Base-by-base conservation (phyloP, 169 alveolate species). In the Cryptosporidium meleagridis region DNA sequence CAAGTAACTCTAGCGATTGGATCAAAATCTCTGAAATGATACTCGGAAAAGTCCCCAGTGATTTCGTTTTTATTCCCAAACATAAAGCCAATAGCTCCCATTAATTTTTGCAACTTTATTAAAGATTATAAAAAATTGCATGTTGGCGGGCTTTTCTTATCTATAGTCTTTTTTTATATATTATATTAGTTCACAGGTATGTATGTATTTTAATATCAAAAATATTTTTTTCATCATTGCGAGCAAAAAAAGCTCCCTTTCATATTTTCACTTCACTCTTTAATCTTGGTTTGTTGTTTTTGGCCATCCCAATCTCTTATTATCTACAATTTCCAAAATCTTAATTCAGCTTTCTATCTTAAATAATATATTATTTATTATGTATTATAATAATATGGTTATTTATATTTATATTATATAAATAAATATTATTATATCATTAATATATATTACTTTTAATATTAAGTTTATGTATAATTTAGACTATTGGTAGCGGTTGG, bases 1-100 rank as follows among this genome's bases (percentile, higher is more conserved):
- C 94, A 61, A 84, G 85, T 58, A 86, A 92, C 48, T 84, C 80
- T 68, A 87, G 85, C 52, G 96, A 94, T 91, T 93, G 96, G 96
- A 92, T 95, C 41, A 94, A 93, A 67, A 92, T 95, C 41, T 92
- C 96, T 0, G 95, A 93, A 84, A 92, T 95, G 95, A 86, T 95
- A 68, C 91, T 95, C n/a, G 96, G 97, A 21, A 92, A 92, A 44
- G 95, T 92, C n/a, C 96, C 96, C 18, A 59, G 70, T 65, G 92
- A 86, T 37, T 95, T 93, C 71, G 87, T 91, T 1, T 95, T 95
- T 86, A 93, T 94, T 1, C 97, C 97, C 7, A 95, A 95, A 58
- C 97, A 95, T 91, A 94, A 93, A 45, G 59, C 87, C 35, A 80
- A 80, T 51, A 80, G 87, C 21, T 59, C 73, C 21, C 18, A 23